phyloP scores from a whole-genome alignment of 2,329 filamentous ascomycete genomes.

The Dendryphion nanum region DNA sequence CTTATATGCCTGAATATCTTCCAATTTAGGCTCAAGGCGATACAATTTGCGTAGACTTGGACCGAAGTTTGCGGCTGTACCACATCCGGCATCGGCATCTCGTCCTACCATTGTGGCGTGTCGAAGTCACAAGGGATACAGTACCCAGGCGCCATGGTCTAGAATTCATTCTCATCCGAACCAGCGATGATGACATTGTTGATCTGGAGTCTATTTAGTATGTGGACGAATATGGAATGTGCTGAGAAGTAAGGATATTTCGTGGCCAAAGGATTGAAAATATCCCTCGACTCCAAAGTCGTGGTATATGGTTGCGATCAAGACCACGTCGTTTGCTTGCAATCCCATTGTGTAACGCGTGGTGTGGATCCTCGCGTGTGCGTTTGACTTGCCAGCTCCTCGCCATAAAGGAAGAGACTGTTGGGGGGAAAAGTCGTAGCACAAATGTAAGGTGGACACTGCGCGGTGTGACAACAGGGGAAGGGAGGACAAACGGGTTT shows the following conservation, averaged over 20 bases:
- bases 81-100: no score
- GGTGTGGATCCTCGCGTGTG: not conserved
- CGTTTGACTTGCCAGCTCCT: not conserved
- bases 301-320: not conserved
- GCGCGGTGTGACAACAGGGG: not conserved
- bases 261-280: not conserved
- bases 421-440: not conserved
- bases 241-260: not conserved
- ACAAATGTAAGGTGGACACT: no score
- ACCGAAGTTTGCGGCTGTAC: no score
- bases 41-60: no score
- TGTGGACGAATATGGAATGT: not conserved
- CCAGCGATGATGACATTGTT: slow-evolving; percentile 96
- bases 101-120: no score
- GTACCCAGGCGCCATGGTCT: no score
- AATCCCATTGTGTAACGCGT: not conserved
- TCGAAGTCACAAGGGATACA: no score
- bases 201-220: slow-evolving; percentile 42
- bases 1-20: no score
- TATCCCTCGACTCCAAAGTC: not conserved
- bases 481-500: not conserved
- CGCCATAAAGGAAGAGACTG: not conserved
- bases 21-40: no score
- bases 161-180: slow-evolving; percentile 84
- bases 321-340: not conserved